Evolutionary conservation across 108 stramenopile species (phyloP), one percentile per base, ranked within the genome.

Genomic region (Nitzschia sp.): DNA sequence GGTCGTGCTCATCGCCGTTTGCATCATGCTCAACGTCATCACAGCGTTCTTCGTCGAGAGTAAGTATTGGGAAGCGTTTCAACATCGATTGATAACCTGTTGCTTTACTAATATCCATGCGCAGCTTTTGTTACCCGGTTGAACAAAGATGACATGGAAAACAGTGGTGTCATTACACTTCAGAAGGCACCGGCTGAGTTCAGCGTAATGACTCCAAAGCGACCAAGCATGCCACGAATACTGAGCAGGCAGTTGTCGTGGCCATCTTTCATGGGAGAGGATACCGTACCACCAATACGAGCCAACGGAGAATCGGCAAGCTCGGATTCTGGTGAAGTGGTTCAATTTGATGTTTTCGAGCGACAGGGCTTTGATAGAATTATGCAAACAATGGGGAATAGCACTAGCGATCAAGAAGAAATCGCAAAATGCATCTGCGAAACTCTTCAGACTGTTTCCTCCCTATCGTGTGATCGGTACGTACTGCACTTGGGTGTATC

Each of bases 21-120:
- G 59, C 23, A 73, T 86, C 54, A 33, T 83, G 63, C 48, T 83
- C 33, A 86, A 86, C 27, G 74, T 81, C 11, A 54, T 86, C 30
- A 80, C 71, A 2, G 82, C 85, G 0, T 86, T 86, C 66, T 86
- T 86, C 65, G 82, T 86, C 15, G 82, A 74, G 66, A 75, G 69
- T 56, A 59, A 72, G 63, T 72, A 24, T 35, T 3, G 2, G n/a
- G n/a, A n/a, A n/a, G n/a, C n/a, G n/a, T n/a, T n/a, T 3, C 18
- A 3, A 6, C 9, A n/a, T 42, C 1, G 15, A 64, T n/a, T n/a
- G n/a, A n/a, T n/a, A n/a, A n/a, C n/a, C n/a, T n/a, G n/a, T n/a
- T n/a, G n/a, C n/a, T n/a, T n/a, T n/a, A n/a, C n/a, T n/a, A n/a
- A n/a, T n/a, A n/a, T n/a, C n/a, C n/a, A n/a, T n/a, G n/a, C 38